A percentile compares a stretch with the other conserved stretches of the same genome.
Conservation (phyloP, 2,329 filamentous ascomycete genomes). For the Curvularia spicifera region DNA sequence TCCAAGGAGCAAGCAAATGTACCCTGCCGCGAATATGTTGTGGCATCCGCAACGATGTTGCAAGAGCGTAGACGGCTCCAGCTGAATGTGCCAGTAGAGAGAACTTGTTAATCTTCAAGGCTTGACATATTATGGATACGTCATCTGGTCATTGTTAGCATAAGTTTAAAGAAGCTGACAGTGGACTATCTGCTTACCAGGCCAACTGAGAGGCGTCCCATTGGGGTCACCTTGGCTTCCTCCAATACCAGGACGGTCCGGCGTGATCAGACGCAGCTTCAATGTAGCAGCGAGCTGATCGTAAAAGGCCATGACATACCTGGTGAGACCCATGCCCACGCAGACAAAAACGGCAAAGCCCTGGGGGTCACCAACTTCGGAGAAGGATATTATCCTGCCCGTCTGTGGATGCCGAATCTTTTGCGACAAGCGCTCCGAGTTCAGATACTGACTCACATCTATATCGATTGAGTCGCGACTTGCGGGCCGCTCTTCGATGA, state of each 20-base stretch:
- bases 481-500: constrained; percentile 73
- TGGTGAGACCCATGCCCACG: constrained; percentile 95
- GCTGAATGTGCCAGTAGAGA: constrained; percentile 96
- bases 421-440: constrained; percentile 82
- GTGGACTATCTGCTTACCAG: constrained; percentile 64
- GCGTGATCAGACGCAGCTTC: constrained; percentile 87
- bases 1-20: constrained; percentile 94
- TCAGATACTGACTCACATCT: constrained; percentile 83
- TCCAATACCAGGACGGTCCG: constrained; percentile 91
- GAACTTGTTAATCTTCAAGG: constrained; percentile 91
- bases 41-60: constrained; percentile 92
- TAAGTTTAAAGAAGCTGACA: constrained; percentile 47
- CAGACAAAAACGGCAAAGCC: constrained; percentile 95
- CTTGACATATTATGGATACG: constrained; percentile 90
- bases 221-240: constrained; percentile 87
- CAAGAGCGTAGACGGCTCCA: constrained; percentile 95
- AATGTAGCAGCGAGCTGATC: constrained; percentile 91
- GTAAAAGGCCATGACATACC: constrained; percentile 96
- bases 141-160: constrained; percentile 63
- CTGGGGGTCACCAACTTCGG: constrained; percentile 90
- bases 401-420: constrained; percentile 86
- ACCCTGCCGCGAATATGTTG: constrained; percentile 94
- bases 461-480: constrained; percentile 89
- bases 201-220: constrained; percentile 90
- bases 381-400: constrained; percentile 89